Evolutionary conservation across 208 protist species (phyloP).

Genomic region (Crithidia fasciculata): DNA sequence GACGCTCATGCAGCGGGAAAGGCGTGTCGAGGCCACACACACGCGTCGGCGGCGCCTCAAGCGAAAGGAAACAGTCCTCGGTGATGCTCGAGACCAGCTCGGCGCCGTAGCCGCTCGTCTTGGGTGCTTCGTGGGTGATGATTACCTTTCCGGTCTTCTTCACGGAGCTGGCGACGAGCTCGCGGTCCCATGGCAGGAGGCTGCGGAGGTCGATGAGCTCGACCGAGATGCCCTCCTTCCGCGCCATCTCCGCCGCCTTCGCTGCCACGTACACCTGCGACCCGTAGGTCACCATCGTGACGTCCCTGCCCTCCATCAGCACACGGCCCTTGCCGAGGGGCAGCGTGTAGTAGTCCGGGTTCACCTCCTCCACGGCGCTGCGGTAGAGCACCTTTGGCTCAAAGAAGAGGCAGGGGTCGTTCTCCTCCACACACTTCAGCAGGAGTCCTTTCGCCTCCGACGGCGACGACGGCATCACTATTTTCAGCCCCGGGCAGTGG

Average conservation of each 20-base stretch:
- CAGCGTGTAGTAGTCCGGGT: slow-evolving; percentile 94
- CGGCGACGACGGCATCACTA: slow-evolving; percentile 83
- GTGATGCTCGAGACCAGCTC: slow-evolving; percentile 94
- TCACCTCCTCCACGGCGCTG: slow-evolving; percentile 91
- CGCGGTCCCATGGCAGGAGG: slow-evolving; percentile 95
- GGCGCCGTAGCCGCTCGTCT: slow-evolving; percentile 94
- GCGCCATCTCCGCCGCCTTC: slow-evolving; percentile 84
- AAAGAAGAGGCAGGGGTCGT: slow-evolving; percentile 96
- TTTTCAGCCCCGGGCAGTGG: slow-evolving; percentile 94
- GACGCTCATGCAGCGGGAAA: slow-evolving; percentile 95
- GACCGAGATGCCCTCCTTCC: slow-evolving; percentile 86
- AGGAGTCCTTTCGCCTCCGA: slow-evolving; percentile 91
- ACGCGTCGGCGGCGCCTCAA: slow-evolving; percentile 96
- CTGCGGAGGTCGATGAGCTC: slow-evolving; percentile 97
- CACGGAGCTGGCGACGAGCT: slow-evolving; percentile 92
- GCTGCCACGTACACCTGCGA: slow-evolving; percentile 83
- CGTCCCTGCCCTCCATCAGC: slow-evolving; percentile 87
- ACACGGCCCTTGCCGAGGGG: slow-evolving; percentile 94
- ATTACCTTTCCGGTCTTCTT: slow-evolving; percentile 93
- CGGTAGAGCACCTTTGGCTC: slow-evolving; percentile 97
- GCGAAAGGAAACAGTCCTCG: slow-evolving; percentile 93
- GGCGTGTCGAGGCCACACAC: slow-evolving; percentile 97
- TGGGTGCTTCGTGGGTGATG: slow-evolving; percentile 95
- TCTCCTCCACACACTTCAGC: slow-evolving; percentile 92
- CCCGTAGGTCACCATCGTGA: slow-evolving; percentile 97